Base-by-base conservation (phyloP, 2,329 filamentous ascomycete species). In the Sporothrix globosa region DNA sequence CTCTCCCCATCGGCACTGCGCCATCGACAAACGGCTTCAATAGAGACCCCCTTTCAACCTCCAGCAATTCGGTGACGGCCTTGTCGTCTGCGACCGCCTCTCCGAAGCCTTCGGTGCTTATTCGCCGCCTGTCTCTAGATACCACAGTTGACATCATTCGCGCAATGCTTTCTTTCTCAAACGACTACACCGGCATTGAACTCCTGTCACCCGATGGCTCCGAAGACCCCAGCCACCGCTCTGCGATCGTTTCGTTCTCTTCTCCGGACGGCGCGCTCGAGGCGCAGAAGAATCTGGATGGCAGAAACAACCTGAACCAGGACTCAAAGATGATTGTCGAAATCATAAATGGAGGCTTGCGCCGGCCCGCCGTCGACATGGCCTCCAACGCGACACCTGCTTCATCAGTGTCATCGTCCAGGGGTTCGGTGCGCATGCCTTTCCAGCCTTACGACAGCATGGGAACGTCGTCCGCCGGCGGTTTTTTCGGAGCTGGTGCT, bases 361-460 rank as follows among this genome's bases (percentile, higher is more conserved):
- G 56, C 11, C 56, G 56, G 11, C 4, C 34, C 14, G 44, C 56
- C 13, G 19, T 24, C 14, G 56, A 61, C n/a, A 13, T 24, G 34
- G 41, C 34, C 39, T 21, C 71, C 65, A 56, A 67, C 68, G 70
- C 21, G 10, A 74, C 82, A 48, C 79, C 78, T 0, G 75, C 80
- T 3, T 81, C 82, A 9, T 80, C 80, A 4, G 78, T 81, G 4
- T 80, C 84, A 6, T 84, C 84, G 2, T 82, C 82, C 21, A 81
- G 81, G 65, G 81, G 82, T 67, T 80, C 81, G 19, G 79, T 81
- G 50, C 84, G 86, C 69, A 91, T 87, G 78, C 88, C 87, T 74
- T 92, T 91, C 75, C 86, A 89, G 72, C 82, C 85, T 6, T 80
- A 87, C 71, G 88, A 91, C 69, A 11, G 13, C 13, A 5, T 50